A percentile compares a stretch with the other conserved stretches of the same genome.
Conservation (phyloP, 805 yeast genomes). For the Saccharomycopsis lassenensis region DNA sequence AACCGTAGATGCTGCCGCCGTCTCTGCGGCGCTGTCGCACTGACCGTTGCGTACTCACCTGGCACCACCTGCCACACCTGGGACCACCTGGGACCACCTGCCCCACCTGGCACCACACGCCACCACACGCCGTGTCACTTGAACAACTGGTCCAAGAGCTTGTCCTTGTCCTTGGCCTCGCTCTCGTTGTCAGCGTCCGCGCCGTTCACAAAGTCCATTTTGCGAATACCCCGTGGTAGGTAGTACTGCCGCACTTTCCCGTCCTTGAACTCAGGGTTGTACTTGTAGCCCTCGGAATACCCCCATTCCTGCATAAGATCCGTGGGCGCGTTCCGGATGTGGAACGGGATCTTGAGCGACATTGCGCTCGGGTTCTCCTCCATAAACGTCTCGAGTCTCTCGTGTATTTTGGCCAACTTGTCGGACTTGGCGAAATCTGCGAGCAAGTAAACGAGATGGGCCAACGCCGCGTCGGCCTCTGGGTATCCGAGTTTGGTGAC, state of each 20-base stretch:
- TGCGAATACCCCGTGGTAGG: conserved; percentile 52
- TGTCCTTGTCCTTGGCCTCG: no score
- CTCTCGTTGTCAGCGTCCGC: no score
- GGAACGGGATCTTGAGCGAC: conserved; percentile 41
- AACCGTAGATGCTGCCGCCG: no score
- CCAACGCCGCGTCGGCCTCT: conserved; percentile 82
- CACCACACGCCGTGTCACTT: no score
- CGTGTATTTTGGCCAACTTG: conserved; percentile 46
- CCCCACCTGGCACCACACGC: no score
- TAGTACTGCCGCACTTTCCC: conserved; percentile 70
- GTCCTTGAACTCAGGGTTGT: conserved; percentile 68
- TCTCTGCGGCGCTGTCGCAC: no score
- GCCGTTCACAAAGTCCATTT: conserved; percentile 36
- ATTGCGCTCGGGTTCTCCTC: conserved; percentile 14
- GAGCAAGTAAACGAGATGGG: conserved; percentile 82
- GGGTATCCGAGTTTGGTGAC: conserved; percentile 91
- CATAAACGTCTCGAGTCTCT: conserved; percentile 20
- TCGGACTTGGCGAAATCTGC: conserved; percentile 77
- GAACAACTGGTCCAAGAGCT: no score
- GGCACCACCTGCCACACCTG: no score
- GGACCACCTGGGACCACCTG: no score
- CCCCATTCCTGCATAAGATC: conserved; percentile 81
- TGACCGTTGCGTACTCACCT: no score
- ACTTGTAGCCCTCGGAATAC: conserved; percentile 75
- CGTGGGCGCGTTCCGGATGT: conserved; percentile 92